Evolutionary conservation across 176 grass and related monocot genomes (phyloP), one percentile per base, ranked within the genome.

Genomic region (Paspalum notatum): DNA sequence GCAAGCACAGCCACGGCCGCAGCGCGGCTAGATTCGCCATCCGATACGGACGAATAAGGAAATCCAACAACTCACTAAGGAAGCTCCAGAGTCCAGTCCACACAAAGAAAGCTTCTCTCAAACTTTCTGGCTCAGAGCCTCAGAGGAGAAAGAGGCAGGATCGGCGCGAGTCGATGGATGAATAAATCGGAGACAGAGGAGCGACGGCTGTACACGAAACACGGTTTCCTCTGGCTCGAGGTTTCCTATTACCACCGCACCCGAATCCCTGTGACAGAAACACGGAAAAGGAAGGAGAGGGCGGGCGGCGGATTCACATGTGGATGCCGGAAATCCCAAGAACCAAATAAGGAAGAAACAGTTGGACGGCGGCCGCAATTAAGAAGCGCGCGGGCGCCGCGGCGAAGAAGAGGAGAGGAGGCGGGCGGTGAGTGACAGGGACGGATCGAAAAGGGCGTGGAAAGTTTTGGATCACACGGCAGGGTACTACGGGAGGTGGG

Each of bases 241-340:
- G 2, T 32, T 38, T 40, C 69, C 32, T 41, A 52, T 32, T 44
- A 6, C 9, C 9, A 41, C 50, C 79, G n/a, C n/a, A n/a, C n/a
- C 24, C 68, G 68, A n/a, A 82, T 76, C 85, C 72, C 20, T 67
- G 74, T 69, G 71, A 81, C 53, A 76, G 5, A 0, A 63, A 80
- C 81, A 75, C 47, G 38, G 38, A 9, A 14, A 50, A 49, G 11
- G 40, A 13, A 57, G 22, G 45, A 9, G 58, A 59, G 40, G 15
- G 8, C 68, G 14, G 61, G 54, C 26, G n/a, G 39, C 68, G 14
- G n/a, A 27, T 80, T 80, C 69, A 75, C 76, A 56, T 75, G 87
- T 53, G 38, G 48, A 61, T 12, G 18, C 46, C 17, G 20, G 44
- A 75, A 62, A 80, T 9, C 59, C 62, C 76, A 68, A 32, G 68